Percentiles rank a stretch among this genome's conserved stretches.
phyloP scores from a whole-genome alignment of 139 green algal genomes.

The Ulvella scutata region DNA sequence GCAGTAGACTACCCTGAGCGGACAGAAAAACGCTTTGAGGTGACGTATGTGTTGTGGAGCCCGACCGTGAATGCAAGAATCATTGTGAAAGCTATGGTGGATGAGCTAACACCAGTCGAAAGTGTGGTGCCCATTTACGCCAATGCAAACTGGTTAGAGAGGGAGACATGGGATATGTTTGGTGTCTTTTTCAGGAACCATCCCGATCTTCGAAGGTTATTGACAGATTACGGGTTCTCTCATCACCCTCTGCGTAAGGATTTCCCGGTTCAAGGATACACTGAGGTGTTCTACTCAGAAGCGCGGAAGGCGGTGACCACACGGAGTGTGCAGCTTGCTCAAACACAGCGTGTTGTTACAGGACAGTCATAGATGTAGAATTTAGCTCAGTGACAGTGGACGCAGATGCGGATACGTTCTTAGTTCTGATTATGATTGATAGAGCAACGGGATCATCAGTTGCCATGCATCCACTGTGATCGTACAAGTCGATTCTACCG shows the following conservation, averaged over 20 bases:
- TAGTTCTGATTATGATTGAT: too few species aligned
- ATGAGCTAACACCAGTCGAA: conserved; percentile 44
- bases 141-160: conserved; percentile 53
- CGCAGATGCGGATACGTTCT: too few species aligned
- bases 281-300: conserved; percentile 40
- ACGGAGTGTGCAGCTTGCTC: background rate
- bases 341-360: background rate
- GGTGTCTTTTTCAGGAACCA: conserved; percentile 73
- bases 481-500: too few species aligned
- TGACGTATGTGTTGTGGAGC: conserved; percentile 59
- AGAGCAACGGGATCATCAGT: too few species aligned
- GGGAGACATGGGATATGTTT: conserved; percentile 85
- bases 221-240: conserved; percentile 83
- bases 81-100: conserved; percentile 32
- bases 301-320: background rate
- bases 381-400: too few species aligned
- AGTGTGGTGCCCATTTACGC: conserved; percentile 20
- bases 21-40: conserved; percentile 43
- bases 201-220: conserved; percentile 71
- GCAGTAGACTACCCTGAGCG: conserved; percentile 70
- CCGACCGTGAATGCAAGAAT: conserved; percentile 40
- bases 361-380: background rate
- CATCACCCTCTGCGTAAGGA: conserved; percentile 79
- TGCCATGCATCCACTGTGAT: too few species aligned
- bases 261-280: conserved; percentile 74